phyloP scores from a whole-genome alignment of 352 stramenopile species.

The Phytophthora citricola region DNA sequence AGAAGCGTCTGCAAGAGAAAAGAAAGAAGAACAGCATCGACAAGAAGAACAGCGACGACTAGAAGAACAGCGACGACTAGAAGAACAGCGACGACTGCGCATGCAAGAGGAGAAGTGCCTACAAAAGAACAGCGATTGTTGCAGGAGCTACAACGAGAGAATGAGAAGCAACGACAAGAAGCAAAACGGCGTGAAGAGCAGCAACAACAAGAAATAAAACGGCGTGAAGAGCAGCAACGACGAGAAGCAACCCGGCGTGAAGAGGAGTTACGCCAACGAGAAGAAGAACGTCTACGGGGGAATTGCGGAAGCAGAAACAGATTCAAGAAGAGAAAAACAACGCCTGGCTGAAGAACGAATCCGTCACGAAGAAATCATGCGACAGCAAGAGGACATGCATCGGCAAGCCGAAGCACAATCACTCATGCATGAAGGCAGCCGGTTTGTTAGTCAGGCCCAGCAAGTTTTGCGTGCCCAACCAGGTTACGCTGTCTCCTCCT shows the following conservation, averaged over 20 bases:
- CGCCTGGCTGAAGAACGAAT: conserved; percentile 27
- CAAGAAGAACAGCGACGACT: conserved; percentile 3
- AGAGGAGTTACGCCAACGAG: too few relatives aligned
- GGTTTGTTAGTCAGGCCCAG: conserved; percentile 30
- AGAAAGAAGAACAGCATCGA: conserved; percentile 15
- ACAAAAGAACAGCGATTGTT: not conserved
- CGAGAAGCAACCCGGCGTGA: not conserved
- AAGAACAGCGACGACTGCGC: conserved; percentile 2
- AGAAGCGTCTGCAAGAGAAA: not conserved
- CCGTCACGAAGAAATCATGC: conserved; percentile 25
- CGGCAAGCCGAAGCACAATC: conserved; percentile 23
- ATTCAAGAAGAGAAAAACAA: conserved; percentile 23
- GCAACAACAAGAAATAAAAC: conserved; percentile 8
- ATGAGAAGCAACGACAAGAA: conserved; percentile 3
- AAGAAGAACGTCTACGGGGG: too few relatives aligned
- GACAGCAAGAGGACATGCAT: conserved; percentile 9
- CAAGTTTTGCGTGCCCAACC: conserved; percentile 26
- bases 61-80: conserved; percentile 2
- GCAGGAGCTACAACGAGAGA: not conserved
- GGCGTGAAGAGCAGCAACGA: conserved; percentile 10
- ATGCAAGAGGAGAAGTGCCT: conserved; percentile 1
- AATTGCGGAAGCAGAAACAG: not conserved
- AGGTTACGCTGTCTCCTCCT: conserved; percentile 21
- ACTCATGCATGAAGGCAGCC: conserved; percentile 17
- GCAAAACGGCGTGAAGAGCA: conserved; percentile 17